Evolutionary conservation across 345 rosid species (phyloP).

Genomic region (Linum usitatissimum): DNA sequence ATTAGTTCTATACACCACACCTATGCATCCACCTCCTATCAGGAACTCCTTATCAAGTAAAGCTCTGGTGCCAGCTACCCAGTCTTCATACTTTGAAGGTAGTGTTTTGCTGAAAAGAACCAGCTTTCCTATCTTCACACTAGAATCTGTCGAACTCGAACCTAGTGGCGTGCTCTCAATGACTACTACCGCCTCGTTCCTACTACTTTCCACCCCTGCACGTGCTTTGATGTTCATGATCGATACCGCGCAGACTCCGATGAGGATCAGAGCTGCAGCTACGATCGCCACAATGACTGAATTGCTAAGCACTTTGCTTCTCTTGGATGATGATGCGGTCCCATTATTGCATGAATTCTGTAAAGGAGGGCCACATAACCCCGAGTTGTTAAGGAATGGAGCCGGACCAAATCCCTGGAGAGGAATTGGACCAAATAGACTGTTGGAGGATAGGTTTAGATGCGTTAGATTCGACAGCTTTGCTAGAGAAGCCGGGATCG

Average conservation of each 20-base stretch:
- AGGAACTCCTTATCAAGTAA: slow-evolving; percentile 80
- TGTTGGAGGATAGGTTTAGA: slow-evolving; percentile 69
- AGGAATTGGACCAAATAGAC: slow-evolving; percentile 70
- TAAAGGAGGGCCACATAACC: slow-evolving; percentile 76
- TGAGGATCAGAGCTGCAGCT: slow-evolving; percentile 71
- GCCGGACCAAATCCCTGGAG: slow-evolving; percentile 53
- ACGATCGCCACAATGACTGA: slow-evolving; percentile 77
- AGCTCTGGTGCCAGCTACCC: slow-evolving; percentile 90
- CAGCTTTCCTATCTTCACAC: slow-evolving; percentile 71
- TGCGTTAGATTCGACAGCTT: slow-evolving; percentile 34
- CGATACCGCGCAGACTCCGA: slow-evolving; percentile 68
- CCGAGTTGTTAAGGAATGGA: slow-evolving; percentile 59
- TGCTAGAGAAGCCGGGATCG: slow-evolving; percentile 64
- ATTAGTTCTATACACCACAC: slow-evolving; percentile 66
- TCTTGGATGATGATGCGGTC: slow-evolving; percentile 21
- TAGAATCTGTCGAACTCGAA: slow-evolving; percentile 65
- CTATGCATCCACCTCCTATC: slow-evolving; percentile 81
- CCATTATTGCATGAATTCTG: slow-evolving; percentile 34
- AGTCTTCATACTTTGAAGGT: slow-evolving; percentile 90
- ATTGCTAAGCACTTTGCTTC: slow-evolving; percentile 44
- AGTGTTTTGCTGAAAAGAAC: slow-evolving; percentile 88
- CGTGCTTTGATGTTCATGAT: slow-evolving; percentile 76
- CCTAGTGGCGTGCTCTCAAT: slow-evolving; percentile 69
- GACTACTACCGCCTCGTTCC: slow-evolving; percentile 29
- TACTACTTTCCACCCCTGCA: slow-evolving; percentile 31